A percentile compares a stretch with the other conserved stretches of the same genome.
Conservation (phyloP, 2,329 filamentous ascomycete genomes). For the Aspergillus piperis region DNA sequence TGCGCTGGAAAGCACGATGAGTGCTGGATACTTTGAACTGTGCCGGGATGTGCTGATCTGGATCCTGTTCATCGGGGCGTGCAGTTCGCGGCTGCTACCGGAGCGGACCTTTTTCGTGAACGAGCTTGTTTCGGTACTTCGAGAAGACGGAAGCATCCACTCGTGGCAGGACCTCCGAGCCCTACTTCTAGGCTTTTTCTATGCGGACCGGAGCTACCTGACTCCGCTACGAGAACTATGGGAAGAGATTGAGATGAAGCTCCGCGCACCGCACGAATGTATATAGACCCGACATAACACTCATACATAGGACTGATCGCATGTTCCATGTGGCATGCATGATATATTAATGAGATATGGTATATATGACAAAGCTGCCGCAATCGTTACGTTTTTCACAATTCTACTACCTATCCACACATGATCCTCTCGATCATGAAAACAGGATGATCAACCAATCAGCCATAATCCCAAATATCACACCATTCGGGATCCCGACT, state of each 20-base stretch:
- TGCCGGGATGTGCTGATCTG: conserved; percentile 40
- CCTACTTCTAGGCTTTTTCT: conserved; percentile 38
- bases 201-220: conserved; percentile 38
- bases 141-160: conserved; percentile 27
- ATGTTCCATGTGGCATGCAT: conserved; percentile 12
- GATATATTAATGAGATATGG: conserved; percentile 22
- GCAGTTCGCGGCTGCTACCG: conserved; percentile 26
- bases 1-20: conserved; percentile 36
- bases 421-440: too few relatives aligned
- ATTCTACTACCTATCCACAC: too few relatives aligned
- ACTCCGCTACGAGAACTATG: conserved; percentile 34
- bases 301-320: conserved; percentile 1
- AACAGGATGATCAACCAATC: too few relatives aligned
- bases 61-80: conserved; percentile 40
- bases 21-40: conserved; percentile 33
- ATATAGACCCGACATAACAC: conserved; percentile 15
- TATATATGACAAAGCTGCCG: conserved; percentile 9
- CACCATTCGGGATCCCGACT: too few relatives aligned
- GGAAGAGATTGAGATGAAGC: conserved; percentile 31
- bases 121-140: conserved; percentile 32
- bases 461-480: too few relatives aligned
- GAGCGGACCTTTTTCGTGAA: conserved; percentile 37
- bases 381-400: too few relatives aligned
- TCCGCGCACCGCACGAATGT: conserved; percentile 15
- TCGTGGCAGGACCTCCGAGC: conserved; percentile 38